Evolutionary conservation across 1,284 basidiomycete species (phyloP), one percentile per base, ranked within the genome.

Genomic region (Sporisorium exsertum): DNA sequence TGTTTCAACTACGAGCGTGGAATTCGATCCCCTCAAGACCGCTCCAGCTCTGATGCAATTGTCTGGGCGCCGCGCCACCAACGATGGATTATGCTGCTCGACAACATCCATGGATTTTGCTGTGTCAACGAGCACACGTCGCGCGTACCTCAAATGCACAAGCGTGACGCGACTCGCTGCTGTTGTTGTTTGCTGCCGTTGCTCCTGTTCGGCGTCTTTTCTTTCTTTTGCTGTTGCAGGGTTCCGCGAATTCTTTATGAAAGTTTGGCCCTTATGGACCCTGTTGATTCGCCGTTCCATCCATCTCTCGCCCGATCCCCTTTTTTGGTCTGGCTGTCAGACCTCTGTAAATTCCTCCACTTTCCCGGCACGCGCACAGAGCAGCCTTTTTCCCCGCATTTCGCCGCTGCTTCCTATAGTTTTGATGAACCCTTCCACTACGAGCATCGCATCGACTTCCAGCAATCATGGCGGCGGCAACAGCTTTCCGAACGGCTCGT

Each of bases 401-500:
- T 54, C 24, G 50, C 22, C 33, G 37, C 8, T 37, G 35, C 35
- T 37, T 37, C 35, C 10, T 3, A 37, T 3, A 12, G 27, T 29
- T 24, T 15, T 7, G 32, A 51, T 2, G 26, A 40, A 40, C 4
- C 32, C 15, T 16, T 52, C 5, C 15, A 35, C 33, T 20, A 24
- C 50, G 22, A 51, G 32, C 51, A 43, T n/a, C 18, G 22, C 52
- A 27, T 29, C 40, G 42, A 43, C n/a, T n/a, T n/a, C 47, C 27
- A 49, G 29, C 49, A 50, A 50, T 18, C 27, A 50, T 50, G 49
- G 49, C 49, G 55, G 59, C 67, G 9, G 37, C 35, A 16, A 37
- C 58, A 53, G 64, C 64, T 18, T 59, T 66, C 51, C 47, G 73
- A 16, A 65, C 69, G 0, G 73, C 68, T 62, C 68, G 69, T 33